These are phyloP conservation scores for Sporobolomyces roseus DNA, from an alignment of 768 basidiomycete species.

Conservation along the genomic window DNA sequence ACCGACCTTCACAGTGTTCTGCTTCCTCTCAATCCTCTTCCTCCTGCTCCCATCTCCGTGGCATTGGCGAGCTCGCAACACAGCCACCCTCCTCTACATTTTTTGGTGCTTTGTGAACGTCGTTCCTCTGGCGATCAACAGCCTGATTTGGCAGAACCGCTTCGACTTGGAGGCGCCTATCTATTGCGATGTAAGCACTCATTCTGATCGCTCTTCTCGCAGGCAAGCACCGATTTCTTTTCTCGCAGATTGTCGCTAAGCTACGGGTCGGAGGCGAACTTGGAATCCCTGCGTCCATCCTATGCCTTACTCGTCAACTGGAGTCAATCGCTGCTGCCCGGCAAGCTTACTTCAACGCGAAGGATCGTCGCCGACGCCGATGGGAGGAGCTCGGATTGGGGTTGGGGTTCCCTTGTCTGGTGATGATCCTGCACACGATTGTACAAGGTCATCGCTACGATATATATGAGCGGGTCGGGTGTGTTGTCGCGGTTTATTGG, in stretches of 20 bases:
- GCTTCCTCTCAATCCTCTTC: conserved; percentile 15
- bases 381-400: conserved; percentile 55
- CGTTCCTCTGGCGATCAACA: conserved; percentile 11
- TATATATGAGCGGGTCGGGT: conserved; percentile 19
- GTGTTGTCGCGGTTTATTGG: conserved; percentile 20
- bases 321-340: conserved; percentile 28
- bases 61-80: conserved; percentile 27
- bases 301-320: conserved; percentile 27
- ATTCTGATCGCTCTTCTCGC: too few relatives aligned
- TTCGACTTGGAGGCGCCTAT: conserved; percentile 1
- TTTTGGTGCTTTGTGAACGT: conserved; percentile 24
- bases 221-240: too few relatives aligned
- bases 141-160: conserved; percentile 1
- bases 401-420: conserved; percentile 11
- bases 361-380: conserved; percentile 51
- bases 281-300: conserved; percentile 7
- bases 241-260: conserved; percentile 6
- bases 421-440: conserved; percentile 26
- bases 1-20: conserved; percentile 11
- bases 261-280: conserved; percentile 14
- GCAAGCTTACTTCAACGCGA: conserved; percentile 14
- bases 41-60: conserved; percentile 18
- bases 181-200: conserved; percentile 31
- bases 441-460: conserved; percentile 31
- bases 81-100: conserved; percentile 21